phyloP scores from a whole-genome alignment of 768 basidiomycete genomes.

The Suillus spraguei region DNA sequence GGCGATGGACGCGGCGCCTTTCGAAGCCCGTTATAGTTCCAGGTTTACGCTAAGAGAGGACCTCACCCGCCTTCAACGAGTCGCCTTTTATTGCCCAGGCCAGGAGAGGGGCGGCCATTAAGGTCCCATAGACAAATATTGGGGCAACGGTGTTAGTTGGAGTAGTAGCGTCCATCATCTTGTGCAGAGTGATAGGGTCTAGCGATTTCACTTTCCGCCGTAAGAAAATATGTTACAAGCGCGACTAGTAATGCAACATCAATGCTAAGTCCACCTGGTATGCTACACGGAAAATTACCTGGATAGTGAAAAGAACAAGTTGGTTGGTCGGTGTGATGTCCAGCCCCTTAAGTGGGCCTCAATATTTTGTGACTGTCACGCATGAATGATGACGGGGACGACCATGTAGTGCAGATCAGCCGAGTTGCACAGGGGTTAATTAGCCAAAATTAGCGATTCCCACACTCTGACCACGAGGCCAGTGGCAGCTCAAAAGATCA shows the following conservation, averaged over 20 bases:
- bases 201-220: neutral
- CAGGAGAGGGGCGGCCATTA: neutral
- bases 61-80: neutral
- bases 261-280: neutral
- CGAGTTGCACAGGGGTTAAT: neutral
- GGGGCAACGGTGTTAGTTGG: neutral
- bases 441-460: neutral
- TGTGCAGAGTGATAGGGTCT: neutral
- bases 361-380: neutral
- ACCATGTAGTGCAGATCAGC: too few species aligned
- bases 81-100: conserved; percentile 4
- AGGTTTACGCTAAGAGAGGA: neutral
- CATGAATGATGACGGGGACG: neutral
- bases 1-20: neutral
- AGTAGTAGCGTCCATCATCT: neutral
- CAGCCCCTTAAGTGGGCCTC: neutral
- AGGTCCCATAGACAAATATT: neutral
- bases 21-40: neutral
- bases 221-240: neutral
- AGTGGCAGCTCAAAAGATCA: neutral
- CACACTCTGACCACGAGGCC: neutral
- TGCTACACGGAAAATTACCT: neutral
- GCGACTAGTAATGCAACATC: neutral
- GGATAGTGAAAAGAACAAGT: neutral
- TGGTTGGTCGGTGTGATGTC: neutral